phyloP scores from a whole-genome alignment of 2,329 filamentous ascomycete genomes.

The Metarhizium brunneum region DNA sequence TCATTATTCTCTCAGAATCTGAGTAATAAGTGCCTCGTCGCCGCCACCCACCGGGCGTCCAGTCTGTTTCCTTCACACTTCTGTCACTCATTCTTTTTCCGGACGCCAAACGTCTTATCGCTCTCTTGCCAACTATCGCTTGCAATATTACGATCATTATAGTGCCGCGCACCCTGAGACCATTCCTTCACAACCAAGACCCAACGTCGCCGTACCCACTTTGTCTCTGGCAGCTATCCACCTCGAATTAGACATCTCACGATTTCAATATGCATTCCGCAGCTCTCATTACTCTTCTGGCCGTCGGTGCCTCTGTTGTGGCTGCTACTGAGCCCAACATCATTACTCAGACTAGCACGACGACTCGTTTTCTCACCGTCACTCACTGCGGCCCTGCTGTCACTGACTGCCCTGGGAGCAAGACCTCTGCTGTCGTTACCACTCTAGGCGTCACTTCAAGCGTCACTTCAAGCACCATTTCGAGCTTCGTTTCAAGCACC shows the following conservation, averaged over 20 bases:
- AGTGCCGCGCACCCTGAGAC: not conserved
- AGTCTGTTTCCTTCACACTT: not conserved
- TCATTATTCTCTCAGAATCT: not conserved
- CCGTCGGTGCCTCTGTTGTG: constrained; percentile 29
- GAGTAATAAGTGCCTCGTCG: not conserved
- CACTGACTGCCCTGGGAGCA: constrained; percentile 31
- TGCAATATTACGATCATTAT: not conserved
- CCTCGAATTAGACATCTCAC: not conserved
- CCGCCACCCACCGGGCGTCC: not conserved
- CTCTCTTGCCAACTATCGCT: not conserved
- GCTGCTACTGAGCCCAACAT: constrained; percentile 24
- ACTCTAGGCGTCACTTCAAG: not conserved
- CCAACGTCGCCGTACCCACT: not conserved
- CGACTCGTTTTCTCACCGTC: constrained; percentile 35
- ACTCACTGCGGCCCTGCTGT: constrained; percentile 36
- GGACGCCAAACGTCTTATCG: not conserved
- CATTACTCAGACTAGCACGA: constrained; percentile 34
- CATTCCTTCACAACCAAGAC: not conserved
- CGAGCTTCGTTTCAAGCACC: too few species aligned
- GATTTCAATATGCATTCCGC: constrained; percentile 36
- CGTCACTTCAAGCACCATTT: too few species aligned
- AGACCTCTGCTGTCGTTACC: constrained; percentile 12
- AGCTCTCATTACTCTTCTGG: constrained; percentile 30
- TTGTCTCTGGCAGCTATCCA: not conserved
- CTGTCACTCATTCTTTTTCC: constrained; percentile 1